These are phyloP conservation scores for Podaxis sp. DNA, from an alignment of 768 basidiomycete species.

Conservation along the genomic window DNA sequence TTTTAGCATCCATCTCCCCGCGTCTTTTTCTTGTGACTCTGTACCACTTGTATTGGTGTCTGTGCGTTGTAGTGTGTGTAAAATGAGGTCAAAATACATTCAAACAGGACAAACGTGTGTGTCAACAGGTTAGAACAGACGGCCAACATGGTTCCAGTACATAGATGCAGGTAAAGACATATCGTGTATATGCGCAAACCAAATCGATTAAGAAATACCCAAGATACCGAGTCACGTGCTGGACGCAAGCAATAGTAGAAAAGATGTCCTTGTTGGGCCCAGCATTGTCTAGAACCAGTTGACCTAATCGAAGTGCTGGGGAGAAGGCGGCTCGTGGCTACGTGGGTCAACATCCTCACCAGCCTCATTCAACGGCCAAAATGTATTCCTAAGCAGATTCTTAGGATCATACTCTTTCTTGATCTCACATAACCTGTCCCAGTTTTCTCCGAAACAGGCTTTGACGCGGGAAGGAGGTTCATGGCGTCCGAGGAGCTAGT, in stretches of 20 bases:
- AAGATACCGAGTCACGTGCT: not conserved
- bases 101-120: not conserved
- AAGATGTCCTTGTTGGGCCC: not conserved
- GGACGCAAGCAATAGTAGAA: not conserved
- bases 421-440: constrained; percentile 65
- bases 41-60: not conserved
- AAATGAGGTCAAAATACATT: not conserved
- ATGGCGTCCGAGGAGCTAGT: constrained; percentile 73
- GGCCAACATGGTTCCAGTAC: not conserved
- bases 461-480: constrained; percentile 63
- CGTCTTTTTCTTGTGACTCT: not conserved
- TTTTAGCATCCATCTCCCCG: too few species aligned
- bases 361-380: constrained; percentile 74
- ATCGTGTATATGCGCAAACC: not conserved
- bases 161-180: not conserved
- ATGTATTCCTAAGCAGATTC: constrained; percentile 72
- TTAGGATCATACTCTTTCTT: constrained; percentile 78
- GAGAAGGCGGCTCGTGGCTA: constrained; percentile 63
- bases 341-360: constrained; percentile 56
- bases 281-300: not conserved
- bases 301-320: constrained; percentile 27
- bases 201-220: not conserved
- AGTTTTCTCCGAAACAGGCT: constrained; percentile 74
- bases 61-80: not conserved
- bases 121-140: not conserved